These are phyloP conservation scores for Chlorella sp. DNA, from an alignment of 139 green algal genomes.

Conservation along the genomic window DNA sequence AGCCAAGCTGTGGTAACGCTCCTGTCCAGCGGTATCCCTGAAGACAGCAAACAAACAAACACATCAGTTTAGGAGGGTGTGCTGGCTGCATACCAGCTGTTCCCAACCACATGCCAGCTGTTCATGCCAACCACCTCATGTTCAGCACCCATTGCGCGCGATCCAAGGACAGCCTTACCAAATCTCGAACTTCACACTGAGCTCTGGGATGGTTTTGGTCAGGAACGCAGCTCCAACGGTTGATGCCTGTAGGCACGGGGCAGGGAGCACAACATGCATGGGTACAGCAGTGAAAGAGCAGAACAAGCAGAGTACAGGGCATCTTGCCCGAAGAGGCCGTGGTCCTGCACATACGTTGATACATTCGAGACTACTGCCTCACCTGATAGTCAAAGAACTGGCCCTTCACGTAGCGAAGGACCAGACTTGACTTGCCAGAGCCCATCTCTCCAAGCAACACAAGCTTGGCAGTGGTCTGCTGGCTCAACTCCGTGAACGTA, in stretches of 20 bases:
- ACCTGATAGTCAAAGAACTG: constrained; percentile 99
- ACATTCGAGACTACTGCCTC: no score
- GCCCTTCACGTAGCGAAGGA: constrained; percentile 94
- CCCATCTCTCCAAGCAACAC: constrained; percentile 98
- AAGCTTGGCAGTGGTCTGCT: constrained; percentile 63
- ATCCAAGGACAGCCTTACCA: no score
- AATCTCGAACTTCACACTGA: constrained; percentile 99
- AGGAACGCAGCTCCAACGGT: constrained; percentile 98
- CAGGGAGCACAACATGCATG: no score
- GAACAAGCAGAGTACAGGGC: no score
- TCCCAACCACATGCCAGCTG: background rate
- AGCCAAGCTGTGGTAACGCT: constrained; percentile 95
- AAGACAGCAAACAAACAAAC: no score
- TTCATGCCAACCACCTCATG: background rate
- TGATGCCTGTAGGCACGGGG: constrained; percentile 89
- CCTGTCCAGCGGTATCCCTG: constrained; percentile 95
- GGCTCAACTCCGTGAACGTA: constrained; percentile 28
- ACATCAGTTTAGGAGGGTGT: no score
- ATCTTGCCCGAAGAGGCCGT: no score
- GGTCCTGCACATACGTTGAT: no score
- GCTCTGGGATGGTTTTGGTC: constrained; percentile 95
- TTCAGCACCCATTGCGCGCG: no score
- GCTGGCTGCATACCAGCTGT: no score
- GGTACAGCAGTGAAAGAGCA: no score
- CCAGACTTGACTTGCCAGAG: constrained; percentile 88